Evolutionary conservation across 495 filamentous ascomycete genomes (phyloP), one percentile per base, ranked within the genome.

Genomic region (Ascodesmis nigricans): DNA sequence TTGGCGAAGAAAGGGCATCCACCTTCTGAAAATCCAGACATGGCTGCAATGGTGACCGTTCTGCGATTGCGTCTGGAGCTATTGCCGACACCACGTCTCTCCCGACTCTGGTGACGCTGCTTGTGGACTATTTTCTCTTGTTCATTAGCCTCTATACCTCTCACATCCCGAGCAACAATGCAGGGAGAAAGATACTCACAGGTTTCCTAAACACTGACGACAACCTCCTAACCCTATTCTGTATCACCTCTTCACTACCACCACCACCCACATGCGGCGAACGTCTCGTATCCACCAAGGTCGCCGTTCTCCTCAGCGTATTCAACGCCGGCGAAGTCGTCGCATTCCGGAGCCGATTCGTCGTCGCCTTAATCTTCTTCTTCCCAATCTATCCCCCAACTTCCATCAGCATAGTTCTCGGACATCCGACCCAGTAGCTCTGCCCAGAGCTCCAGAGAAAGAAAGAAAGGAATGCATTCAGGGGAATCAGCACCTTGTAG

Each of bases 281-380:
- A n/a, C n/a, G n/a, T n/a, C n/a, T n/a, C n/a, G n/a, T n/a, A n/a
- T n/a, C n/a, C n/a, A n/a, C n/a, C n/a, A n/a, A n/a, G n/a, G n/a
- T n/a, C n/a, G 29, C 29, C 1, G 29, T 31, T 13, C 7, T 7
- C 15, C 31, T 1, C 16, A 34, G 35, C 7, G 35, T 7, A 21
- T 26, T 25, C 25, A 42, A 13, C 7, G 33, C 34, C 2, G 39
- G 39, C 13, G 33, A 37, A 21, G 33, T 7, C 3, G 36, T 6
- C 5, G 39, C 24, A 18, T 15, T 26, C n/a, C 38, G 45, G 26
- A 50, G 38, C 15, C 30, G 33, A 8, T 35, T 40, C 21, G 49
- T 42, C 6, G 40, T 33, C 16, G 9, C 31, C 21, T 52, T 51
- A 18, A 52, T 52, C 24, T 45, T 40, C 18, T 51, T 52, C 29